Evolutionary conservation across 2,329 filamentous ascomycete genomes (phyloP).

Genomic region (Fusarium sarcochroum): DNA sequence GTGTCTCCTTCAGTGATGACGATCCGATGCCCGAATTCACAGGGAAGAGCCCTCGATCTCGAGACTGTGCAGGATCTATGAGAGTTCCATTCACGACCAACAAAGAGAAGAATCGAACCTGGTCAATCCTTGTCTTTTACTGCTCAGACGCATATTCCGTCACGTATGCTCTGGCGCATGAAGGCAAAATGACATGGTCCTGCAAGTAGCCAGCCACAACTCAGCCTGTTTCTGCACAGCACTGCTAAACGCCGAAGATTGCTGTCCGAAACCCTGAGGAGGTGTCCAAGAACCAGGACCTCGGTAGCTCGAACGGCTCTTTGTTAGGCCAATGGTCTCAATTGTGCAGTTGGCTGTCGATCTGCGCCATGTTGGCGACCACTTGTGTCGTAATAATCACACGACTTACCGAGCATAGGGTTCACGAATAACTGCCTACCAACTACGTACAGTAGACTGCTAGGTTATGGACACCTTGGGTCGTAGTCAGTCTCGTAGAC

Average conservation of each 20-base stretch:
- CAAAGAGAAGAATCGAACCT: background rate
- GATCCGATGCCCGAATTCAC: slow-evolving; percentile 22
- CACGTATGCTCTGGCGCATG: background rate
- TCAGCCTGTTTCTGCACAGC: slow-evolving; percentile 4
- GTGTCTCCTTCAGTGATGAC: slow-evolving; percentile 5
- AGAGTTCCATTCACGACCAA: background rate
- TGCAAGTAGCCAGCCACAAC: slow-evolving; percentile 8
- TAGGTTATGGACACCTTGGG: background rate
- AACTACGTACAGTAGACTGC: background rate
- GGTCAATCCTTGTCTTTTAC: background rate
- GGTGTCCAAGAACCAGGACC: slow-evolving; percentile 29
- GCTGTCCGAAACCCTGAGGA: background rate
- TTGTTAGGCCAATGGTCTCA: slow-evolving; percentile 10
- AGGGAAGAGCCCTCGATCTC: slow-evolving; percentile 1
- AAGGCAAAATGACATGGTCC: slow-evolving; percentile 1
- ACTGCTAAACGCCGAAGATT: background rate
- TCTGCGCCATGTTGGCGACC: background rate
- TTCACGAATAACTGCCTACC: background rate
- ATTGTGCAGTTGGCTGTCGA: slow-evolving; percentile 1
- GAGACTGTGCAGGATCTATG: slow-evolving; percentile 1
- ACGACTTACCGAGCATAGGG: background rate
- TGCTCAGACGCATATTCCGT: background rate
- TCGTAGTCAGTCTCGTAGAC: no score
- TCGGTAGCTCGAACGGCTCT: slow-evolving; percentile 28
- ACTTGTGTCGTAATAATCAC: background rate